A percentile compares a stretch with the other conserved stretches of the same genome.
Evolutionary conservation across 306 rosid genomes (phyloP).

Genomic region (Clitoria ternatea): DNA sequence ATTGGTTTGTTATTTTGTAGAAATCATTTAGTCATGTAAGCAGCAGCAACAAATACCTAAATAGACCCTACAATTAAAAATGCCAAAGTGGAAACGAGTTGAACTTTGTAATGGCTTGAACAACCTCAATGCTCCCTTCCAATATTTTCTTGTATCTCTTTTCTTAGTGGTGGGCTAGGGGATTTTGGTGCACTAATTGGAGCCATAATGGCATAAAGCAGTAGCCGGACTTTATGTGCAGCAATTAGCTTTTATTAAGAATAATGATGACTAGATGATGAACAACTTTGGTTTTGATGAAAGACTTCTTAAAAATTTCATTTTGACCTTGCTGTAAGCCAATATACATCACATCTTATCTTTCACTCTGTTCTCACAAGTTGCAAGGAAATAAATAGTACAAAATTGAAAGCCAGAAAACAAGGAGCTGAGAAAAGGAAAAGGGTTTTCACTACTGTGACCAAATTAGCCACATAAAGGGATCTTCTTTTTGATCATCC

Average conservation of each 20-base stretch:
- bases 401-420: slow-evolving; percentile 43
- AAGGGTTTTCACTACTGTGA: slow-evolving; percentile 14
- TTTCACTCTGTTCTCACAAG: slow-evolving; percentile 22
- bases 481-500: not conserved
- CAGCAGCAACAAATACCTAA: not conserved
- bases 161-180: slow-evolving; percentile 23
- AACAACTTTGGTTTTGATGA: slow-evolving; percentile 34
- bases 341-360: not conserved
- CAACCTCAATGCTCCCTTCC: slow-evolving; percentile 15
- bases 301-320: slow-evolving; percentile 27
- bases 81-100: not conserved
- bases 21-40: not conserved
- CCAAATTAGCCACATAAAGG: slow-evolving; percentile 13
- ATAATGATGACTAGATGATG: slow-evolving; percentile 61
- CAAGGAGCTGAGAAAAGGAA: slow-evolving; percentile 34
- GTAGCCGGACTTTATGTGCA: slow-evolving; percentile 41
- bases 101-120: not conserved
- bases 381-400: slow-evolving; percentile 21
- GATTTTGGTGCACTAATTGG: slow-evolving; percentile 31
- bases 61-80: slow-evolving; percentile 3
- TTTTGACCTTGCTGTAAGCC: slow-evolving; percentile 41
- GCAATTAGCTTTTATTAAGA: slow-evolving; percentile 50
- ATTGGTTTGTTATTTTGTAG: not conserved
- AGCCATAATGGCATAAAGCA: slow-evolving; percentile 39
- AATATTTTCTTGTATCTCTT: not conserved